phyloP scores from a whole-genome alignment of 192 early-diverging fungal species.

The Backusella tarrabulga region DNA sequence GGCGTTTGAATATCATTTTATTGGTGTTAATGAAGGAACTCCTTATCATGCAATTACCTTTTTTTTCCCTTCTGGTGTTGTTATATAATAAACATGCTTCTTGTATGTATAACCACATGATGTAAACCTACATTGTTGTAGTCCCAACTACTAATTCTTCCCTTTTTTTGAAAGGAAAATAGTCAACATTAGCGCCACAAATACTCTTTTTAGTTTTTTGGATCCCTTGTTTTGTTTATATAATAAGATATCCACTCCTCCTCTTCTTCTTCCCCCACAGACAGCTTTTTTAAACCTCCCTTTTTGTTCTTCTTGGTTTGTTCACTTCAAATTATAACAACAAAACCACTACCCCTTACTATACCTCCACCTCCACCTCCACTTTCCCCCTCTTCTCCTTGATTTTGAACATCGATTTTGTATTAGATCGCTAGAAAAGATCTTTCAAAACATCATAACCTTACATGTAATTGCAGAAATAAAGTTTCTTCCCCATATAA shows the following conservation, averaged over 20 bases:
- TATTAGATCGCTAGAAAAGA: neutral
- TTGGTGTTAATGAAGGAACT: neutral
- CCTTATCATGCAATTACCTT: neutral
- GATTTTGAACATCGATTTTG: neutral
- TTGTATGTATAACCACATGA: neutral
- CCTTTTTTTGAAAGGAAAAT: neutral
- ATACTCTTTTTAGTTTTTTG: neutral
- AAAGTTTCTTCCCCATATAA: conserved; percentile 4
- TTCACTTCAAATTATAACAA: neutral
- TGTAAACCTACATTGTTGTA: conserved; percentile 2
- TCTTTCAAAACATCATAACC: neutral
- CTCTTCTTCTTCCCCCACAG: neutral
- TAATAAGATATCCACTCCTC: neutral
- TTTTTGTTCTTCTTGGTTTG: neutral
- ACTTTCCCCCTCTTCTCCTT: neutral
- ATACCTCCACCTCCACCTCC: neutral
- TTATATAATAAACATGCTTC: neutral
- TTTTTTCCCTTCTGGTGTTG: neutral
- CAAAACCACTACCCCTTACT: neutral
- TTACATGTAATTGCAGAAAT: neutral
- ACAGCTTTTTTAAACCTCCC: neutral
- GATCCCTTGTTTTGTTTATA: neutral
- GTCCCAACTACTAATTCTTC: neutral
- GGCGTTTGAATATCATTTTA: neutral
- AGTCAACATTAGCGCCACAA: conserved; percentile 1